Conservation (phyloP, 2,329 filamentous ascomycete genomes). For the Pezicula rhizophila region DNA sequence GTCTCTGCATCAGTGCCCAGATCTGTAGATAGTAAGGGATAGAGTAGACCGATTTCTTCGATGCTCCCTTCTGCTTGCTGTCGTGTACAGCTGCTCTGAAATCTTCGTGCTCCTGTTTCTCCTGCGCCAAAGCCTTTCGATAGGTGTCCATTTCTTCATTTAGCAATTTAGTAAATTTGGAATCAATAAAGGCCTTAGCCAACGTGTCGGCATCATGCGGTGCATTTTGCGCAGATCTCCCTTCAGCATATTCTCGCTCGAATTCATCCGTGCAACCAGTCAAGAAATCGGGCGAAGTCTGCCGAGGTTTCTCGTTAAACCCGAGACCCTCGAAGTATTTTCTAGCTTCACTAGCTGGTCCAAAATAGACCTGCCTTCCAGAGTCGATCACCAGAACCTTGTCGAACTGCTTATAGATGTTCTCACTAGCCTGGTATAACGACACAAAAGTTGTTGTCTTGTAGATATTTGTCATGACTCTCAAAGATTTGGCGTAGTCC, state of each 20-base stretch:
- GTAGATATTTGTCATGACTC: conserved; percentile 78
- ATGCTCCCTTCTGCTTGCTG: conserved; percentile 68
- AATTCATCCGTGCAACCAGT: conserved; percentile 81
- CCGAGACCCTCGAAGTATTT: conserved; percentile 73
- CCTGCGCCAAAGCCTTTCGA: conserved; percentile 54
- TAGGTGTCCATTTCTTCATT: conserved; percentile 64
- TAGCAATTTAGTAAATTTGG: conserved; percentile 49
- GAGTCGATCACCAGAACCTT: conserved; percentile 78
- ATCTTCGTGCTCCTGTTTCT: conserved; percentile 65
- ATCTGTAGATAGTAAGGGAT: conserved; percentile 79
- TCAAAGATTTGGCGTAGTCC: conserved; percentile 63
- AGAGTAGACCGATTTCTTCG: conserved; percentile 70
- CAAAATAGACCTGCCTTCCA: conserved; percentile 72
- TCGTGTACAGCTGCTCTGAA: conserved; percentile 72
- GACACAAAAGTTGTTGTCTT: conserved; percentile 80
- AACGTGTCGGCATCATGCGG: conserved; percentile 64
- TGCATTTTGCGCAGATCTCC: conserved; percentile 57
- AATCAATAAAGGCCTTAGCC: conserved; percentile 63
- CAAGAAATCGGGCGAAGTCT: conserved; percentile 77
- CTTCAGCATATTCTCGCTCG: conserved; percentile 69
- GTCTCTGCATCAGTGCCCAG: conserved; percentile 76
- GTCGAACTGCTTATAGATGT: conserved; percentile 73
- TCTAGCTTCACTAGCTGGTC: conserved; percentile 60
- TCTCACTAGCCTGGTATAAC: conserved; percentile 79
- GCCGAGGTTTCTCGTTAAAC: conserved; percentile 66